Evolutionary conservation across 148 eudicot species (phyloP).

Genomic region (Fagopyrum esculentum): DNA sequence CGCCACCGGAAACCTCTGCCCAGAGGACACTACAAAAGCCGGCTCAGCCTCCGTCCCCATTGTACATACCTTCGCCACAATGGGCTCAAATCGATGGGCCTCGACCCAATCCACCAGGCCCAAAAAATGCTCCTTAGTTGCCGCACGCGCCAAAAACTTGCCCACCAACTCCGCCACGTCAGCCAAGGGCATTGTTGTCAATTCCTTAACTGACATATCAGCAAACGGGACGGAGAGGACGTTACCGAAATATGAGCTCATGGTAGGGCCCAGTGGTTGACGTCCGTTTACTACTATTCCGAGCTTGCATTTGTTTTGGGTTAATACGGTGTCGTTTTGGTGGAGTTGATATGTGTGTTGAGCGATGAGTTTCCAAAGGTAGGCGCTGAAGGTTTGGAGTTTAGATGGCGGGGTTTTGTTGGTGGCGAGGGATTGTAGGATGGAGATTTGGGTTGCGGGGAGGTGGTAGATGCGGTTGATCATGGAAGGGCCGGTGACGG

Average conservation of each 20-base stretch:
- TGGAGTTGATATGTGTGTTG: background rate
- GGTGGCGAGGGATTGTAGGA: constrained; percentile 24
- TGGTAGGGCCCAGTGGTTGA: background rate
- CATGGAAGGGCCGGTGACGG: constrained; percentile 7
- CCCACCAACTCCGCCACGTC: constrained; percentile 7
- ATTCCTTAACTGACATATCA: background rate
- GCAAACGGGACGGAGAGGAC: constrained; percentile 15
- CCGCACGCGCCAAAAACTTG: background rate
- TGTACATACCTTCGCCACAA: background rate
- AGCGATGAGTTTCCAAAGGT: constrained; percentile 40
- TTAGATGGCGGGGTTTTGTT: constrained; percentile 14
- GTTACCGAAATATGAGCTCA: constrained; percentile 16
- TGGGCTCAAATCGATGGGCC: constrained; percentile 12
- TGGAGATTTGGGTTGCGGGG: constrained; percentile 16
- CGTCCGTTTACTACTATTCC: constrained; percentile 18
- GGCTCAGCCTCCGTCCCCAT: constrained; percentile 12
- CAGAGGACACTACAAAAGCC: constrained; percentile 18
- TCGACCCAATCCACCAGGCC: constrained; percentile 21
- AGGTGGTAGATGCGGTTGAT: constrained; percentile 43
- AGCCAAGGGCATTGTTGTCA: constrained; percentile 7
- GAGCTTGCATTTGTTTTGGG: background rate
- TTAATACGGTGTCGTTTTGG: background rate
- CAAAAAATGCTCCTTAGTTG: constrained; percentile 15
- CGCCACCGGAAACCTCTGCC: constrained; percentile 12
- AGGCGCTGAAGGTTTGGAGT: constrained; percentile 40